phyloP scores from a whole-genome alignment of 495 filamentous ascomycete species.

The Mytilinidion resinicola region DNA sequence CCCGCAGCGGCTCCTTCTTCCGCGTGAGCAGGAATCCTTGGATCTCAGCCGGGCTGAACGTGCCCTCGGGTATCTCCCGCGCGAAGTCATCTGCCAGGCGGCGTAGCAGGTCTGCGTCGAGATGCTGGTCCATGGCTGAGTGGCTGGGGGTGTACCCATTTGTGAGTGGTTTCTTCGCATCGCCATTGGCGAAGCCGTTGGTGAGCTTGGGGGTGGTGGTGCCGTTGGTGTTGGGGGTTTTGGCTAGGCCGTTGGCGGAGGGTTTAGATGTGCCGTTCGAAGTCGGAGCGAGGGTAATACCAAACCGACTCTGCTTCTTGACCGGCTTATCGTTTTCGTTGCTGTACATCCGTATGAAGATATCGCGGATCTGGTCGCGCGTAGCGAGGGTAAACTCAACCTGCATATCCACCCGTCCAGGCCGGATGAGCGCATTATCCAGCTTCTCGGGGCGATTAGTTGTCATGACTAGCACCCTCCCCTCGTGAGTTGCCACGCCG shows the following conservation, averaged over 20 bases:
- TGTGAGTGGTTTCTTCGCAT: background rate
- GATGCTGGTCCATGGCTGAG: slow-evolving; percentile 2
- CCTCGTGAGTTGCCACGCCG: slow-evolving; percentile 75
- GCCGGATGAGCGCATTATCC: slow-evolving; percentile 68
- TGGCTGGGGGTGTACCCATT: background rate
- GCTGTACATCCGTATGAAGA: slow-evolving; percentile 29
- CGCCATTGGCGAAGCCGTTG: background rate
- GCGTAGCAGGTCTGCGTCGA: slow-evolving; percentile 32
- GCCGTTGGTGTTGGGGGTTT: background rate
- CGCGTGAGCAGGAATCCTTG: slow-evolving; percentile 54
- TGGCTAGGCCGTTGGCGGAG: background rate
- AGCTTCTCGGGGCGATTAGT: slow-evolving; percentile 72
- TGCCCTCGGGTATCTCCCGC: slow-evolving; percentile 50
- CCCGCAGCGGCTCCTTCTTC: slow-evolving; percentile 34
- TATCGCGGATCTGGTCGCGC: slow-evolving; percentile 15
- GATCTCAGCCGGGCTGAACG: slow-evolving; percentile 70
- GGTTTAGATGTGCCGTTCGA: background rate
- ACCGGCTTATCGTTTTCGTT: slow-evolving; percentile 4
- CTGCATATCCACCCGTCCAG: slow-evolving; percentile 68
- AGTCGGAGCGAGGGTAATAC: background rate
- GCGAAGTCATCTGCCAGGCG: slow-evolving; percentile 54
- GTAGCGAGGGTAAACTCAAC: slow-evolving; percentile 56
- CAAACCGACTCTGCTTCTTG: background rate
- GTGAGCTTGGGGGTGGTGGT: background rate
- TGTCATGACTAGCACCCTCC: slow-evolving; percentile 76